phyloP scores from a whole-genome alignment of 2,329 filamentous ascomycete genomes.

The Colletotrichum sp. region DNA sequence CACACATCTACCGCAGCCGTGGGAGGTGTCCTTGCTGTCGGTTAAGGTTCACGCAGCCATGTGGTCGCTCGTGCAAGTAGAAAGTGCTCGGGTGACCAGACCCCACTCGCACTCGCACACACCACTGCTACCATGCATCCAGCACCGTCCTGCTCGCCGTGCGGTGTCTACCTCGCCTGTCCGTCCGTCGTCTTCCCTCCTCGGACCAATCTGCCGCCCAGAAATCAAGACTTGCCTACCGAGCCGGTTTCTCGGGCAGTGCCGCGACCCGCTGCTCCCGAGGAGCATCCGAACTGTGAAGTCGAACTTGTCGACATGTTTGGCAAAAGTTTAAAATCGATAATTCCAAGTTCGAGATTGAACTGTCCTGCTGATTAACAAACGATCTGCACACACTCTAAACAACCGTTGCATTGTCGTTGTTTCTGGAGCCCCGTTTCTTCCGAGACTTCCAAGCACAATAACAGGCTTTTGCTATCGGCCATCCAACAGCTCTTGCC shows the following conservation, averaged over 20 bases:
- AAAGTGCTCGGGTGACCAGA: constrained; percentile 5
- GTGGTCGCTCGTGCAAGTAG: not conserved
- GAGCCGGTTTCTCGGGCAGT: constrained; percentile 1
- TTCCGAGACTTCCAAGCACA: constrained; percentile 1
- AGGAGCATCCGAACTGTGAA: not conserved
- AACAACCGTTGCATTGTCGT: constrained; percentile 3
- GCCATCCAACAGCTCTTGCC: not conserved
- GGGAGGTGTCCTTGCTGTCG: not conserved
- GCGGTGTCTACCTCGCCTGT: not conserved
- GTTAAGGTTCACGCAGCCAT: not conserved
- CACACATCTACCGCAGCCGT: not conserved
- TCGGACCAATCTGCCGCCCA: not conserved
- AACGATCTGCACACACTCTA: not conserved
- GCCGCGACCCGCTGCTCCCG: constrained; percentile 5
- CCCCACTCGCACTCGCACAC: not conserved
- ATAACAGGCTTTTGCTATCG: not conserved
- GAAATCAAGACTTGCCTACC: not conserved
- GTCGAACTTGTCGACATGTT: not conserved
- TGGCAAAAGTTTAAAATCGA: not conserved
- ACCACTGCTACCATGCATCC: not conserved
- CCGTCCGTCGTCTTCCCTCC: not conserved
- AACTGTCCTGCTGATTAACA: not conserved
- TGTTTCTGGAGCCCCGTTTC: constrained; percentile 1
- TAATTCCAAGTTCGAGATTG: not conserved
- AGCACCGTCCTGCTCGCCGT: not conserved